Base-by-base conservation (phyloP, 164 flowering plant genomes). In the Vitis cinerea region DNA sequence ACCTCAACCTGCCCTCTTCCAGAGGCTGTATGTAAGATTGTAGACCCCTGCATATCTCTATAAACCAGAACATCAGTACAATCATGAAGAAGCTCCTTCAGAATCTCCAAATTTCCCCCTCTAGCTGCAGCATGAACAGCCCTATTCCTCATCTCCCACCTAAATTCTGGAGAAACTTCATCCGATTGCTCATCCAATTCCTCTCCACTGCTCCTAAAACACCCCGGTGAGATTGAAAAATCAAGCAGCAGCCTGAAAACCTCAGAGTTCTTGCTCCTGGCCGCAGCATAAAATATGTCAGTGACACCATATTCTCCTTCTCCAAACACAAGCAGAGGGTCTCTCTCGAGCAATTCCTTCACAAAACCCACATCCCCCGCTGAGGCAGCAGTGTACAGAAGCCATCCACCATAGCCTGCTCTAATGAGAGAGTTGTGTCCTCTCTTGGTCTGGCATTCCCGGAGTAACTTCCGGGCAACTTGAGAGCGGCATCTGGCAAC, bases 381-480 rank as follows among this genome's bases (percentile, higher is more conserved):
- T 9, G 98, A 90, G 69, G 97, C 98, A 7, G 98, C 98, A 49
- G 98, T 92, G 87, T 94, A 94, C 6, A 94, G 75, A 58, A 94
- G 91, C 98, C 98, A 91, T 4, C 98, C 98, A 48, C 98, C 98
- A 71, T 94, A 90, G 27, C 98, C 97, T 16, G 93, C 90, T 31
- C 90, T 61, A 37, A 94, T 82, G 48, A 94, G 80, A 37, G 96
- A 75, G 67, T 87, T 87, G 67, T 49, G 58, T 48, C 86, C 79
- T 11, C 63, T 63, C 55, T 70, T 76, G 29, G 65, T 67, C 67
- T 90, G 87, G 65, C 88, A 84, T 30, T 84, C 96, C 1, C 51
- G 77, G 27, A 91, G 78, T 13, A 94, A 90, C 52, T 65, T 79
- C 37, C 64, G 63, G 1, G 98, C 97, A 4, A 94, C 94, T n/a